Conservation (phyloP, 495 filamentous ascomycete genomes). For the Penicillium tannophilum region DNA sequence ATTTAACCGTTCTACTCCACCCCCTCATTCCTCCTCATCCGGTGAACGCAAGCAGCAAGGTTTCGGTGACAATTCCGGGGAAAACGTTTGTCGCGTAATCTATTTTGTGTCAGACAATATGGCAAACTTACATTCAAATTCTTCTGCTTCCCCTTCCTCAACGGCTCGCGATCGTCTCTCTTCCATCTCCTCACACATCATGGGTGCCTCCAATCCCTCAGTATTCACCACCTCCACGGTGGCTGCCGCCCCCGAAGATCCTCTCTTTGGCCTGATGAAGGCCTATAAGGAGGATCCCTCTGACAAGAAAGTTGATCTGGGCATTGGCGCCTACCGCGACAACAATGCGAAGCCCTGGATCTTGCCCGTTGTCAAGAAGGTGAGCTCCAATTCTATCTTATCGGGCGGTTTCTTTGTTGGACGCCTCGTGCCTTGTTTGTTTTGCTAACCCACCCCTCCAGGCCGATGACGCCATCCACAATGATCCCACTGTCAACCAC, state of each 20-base stretch:
- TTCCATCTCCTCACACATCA: constrained; percentile 48
- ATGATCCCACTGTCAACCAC: constrained; percentile 89
- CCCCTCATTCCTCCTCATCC: constrained; percentile 33
- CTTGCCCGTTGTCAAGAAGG: constrained; percentile 93
- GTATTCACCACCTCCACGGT: constrained; percentile 79
- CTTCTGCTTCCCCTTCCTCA: constrained; percentile 26
- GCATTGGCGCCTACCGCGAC: constrained; percentile 95
- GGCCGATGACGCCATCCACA: constrained; percentile 86
- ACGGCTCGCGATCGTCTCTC: constrained; percentile 41
- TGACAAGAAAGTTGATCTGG: constrained; percentile 90
- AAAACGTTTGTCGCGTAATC: constrained; percentile 7
- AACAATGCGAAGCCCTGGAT: constrained; percentile 98
- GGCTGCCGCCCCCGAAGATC: constrained; percentile 90
- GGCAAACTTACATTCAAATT: constrained; percentile 17
- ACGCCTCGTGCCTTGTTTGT: neutral
- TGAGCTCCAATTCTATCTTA: constrained; percentile 38
- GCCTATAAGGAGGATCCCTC: constrained; percentile 83
- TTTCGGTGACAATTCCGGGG: constrained; percentile 31
- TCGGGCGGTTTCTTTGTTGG: neutral
- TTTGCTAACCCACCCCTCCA: constrained; percentile 35
- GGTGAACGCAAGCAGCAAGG: constrained; percentile 38
- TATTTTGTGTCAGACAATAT: constrained; percentile 15
- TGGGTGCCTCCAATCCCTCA: constrained; percentile 52
- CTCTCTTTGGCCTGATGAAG: constrained; percentile 90
- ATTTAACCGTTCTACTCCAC: constrained; percentile 22